Base-by-base conservation (phyloP, 805 yeast genomes). In the Monosporozyma servazzii region DNA sequence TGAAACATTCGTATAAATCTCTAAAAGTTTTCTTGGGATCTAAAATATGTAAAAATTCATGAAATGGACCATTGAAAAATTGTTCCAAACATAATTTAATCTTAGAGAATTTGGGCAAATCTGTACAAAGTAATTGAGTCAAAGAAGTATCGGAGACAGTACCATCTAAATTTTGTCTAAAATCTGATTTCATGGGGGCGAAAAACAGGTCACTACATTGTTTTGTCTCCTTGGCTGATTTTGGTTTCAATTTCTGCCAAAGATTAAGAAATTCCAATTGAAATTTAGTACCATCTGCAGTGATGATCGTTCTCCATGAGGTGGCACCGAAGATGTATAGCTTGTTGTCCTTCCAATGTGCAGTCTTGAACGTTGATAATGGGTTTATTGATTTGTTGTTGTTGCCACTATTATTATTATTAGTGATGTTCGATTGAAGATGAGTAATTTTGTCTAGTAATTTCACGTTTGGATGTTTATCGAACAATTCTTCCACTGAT, bases 311-410 rank as follows among this genome's bases (percentile, higher is more conserved):
- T 48, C 61, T 55, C 58, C 63, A 56, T 4, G 68, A 59, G 0
- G 70, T 64, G 10, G 67, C 61, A 1, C 70, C 70, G 52, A 59
- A 64, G 17, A 55, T 51, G 6, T 58, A 49, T 9, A 45, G 36
- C 30, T 40, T 39, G 10, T 46, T 17, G 9, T 11, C 40, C 20
- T 45, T 50, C 49, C 52, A 46, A 13, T 30, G 42, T 10, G 48
- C 15, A 11, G 45, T 46, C 31, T 40, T 51, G 25, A 51, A 44
- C 3, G 27, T 18, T 15, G 27, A n/a, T 10, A 41, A 15, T 5
- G 49, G 41, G 17, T 43, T 21, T n/a, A 45, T 30, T 15, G 20
- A 11, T 30, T 18, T 44, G 31, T 40, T 25, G 33, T 40, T 39
- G 27, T 42, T 20, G 36, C 57, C 7, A 25, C 7, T 25, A 25